phyloP scores from a whole-genome alignment of 306 rosid genomes.

The Malus sylvestris region DNA sequence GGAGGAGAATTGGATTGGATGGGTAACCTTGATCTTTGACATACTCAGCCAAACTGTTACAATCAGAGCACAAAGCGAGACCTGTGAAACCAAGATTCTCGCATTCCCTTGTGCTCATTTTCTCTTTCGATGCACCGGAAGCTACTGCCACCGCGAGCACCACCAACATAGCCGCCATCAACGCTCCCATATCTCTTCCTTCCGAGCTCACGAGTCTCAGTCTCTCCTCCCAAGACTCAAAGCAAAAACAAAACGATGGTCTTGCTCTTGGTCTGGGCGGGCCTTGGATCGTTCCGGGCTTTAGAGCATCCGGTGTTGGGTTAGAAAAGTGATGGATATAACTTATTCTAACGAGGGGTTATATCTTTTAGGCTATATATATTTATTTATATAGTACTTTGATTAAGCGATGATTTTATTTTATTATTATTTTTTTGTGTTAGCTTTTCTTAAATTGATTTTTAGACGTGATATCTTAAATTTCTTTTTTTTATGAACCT shows the following conservation, averaged over 20 bases:
- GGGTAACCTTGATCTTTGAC: conserved; percentile 75
- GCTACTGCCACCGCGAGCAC: conserved; percentile 4
- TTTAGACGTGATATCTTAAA: too few relatives aligned
- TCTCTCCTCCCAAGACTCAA: background rate
- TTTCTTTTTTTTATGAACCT: too few relatives aligned
- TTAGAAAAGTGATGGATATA: too few relatives aligned
- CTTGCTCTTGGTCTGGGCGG: background rate
- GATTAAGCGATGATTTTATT: too few relatives aligned
- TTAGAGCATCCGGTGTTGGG: background rate
- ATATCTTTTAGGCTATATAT: too few relatives aligned
- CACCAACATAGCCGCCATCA: conserved; percentile 18
- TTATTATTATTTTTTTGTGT: too few relatives aligned
- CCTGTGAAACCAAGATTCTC: conserved; percentile 89
- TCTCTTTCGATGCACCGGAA: conserved; percentile 28
- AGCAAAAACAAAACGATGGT: background rate
- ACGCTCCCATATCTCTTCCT: conserved; percentile 12
- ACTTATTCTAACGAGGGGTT: too few relatives aligned
- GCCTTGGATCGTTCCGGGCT: background rate
- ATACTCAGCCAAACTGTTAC: conserved; percentile 71
- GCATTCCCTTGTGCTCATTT: conserved; percentile 70
- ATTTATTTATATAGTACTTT: too few relatives aligned
- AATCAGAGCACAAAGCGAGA: conserved; percentile 85
- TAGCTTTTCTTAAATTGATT: too few relatives aligned
- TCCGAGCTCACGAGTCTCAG: background rate
- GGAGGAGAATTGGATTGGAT: too few relatives aligned